Conservation (phyloP, 495 filamentous ascomycete species). For the Neurospora sp. region DNA sequence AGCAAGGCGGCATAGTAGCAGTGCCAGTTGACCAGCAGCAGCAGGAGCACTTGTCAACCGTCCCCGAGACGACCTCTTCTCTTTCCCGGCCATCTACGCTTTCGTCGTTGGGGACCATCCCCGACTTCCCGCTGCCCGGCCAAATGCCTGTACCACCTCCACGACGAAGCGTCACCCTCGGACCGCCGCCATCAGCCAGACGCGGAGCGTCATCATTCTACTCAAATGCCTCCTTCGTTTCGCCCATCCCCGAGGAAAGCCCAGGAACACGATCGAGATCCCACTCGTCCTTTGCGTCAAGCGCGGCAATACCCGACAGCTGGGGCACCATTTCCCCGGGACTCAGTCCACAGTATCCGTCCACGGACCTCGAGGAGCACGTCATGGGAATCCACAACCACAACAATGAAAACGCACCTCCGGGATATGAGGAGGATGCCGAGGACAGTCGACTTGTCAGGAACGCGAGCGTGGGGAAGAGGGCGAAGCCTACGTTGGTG, state of each 20-base stretch:
- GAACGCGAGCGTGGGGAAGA: conserved; percentile 67
- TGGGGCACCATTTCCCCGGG: conserved; percentile 43
- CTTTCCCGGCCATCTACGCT: conserved; percentile 35
- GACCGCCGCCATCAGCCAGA: conserved; percentile 57
- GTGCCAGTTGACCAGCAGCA: conserved; percentile 16
- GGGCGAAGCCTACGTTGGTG: conserved; percentile 61
- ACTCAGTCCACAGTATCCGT: conserved; percentile 34
- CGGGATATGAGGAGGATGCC: conserved; percentile 39
- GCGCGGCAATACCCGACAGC: conserved; percentile 63
- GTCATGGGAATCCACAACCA: conserved; percentile 19
- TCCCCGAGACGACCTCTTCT: conserved; percentile 19
- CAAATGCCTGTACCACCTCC: conserved; percentile 26
- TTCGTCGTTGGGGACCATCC: conserved; percentile 50
- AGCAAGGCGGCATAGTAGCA: conserved; percentile 20
- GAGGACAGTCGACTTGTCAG: conserved; percentile 59
- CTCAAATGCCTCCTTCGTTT: conserved; percentile 64
- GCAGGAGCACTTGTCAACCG: conserved; percentile 14
- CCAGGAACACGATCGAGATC: conserved; percentile 39
- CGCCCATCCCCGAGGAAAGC: conserved; percentile 80
- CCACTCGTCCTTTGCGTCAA: conserved; percentile 71
- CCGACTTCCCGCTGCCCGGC: conserved; percentile 48
- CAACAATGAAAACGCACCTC: conserved; percentile 27
- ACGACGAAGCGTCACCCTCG: conserved; percentile 46
- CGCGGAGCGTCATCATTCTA: conserved; percentile 64
- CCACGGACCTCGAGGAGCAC: conserved; percentile 35